Percentiles rank a stretch among this genome's conserved stretches.
Evolutionary conservation across 345 rosid species (phyloP).

Genomic region (Aquilaria malaccensis): DNA sequence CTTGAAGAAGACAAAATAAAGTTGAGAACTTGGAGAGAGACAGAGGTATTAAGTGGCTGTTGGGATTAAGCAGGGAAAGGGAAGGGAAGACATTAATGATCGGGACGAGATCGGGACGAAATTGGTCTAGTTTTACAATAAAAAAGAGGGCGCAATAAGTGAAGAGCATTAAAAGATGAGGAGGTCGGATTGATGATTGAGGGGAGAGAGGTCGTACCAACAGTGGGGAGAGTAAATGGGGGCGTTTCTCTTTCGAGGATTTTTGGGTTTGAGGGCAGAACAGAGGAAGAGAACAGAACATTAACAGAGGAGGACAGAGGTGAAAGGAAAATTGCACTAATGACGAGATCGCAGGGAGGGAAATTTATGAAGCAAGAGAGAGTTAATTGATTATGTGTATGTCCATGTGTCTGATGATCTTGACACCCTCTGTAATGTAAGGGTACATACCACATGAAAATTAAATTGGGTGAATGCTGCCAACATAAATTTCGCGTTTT

Average conservation of each 20-base stretch:
- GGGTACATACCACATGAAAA: too few species aligned
- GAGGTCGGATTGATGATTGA: conserved; percentile 16
- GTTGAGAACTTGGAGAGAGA: neutral
- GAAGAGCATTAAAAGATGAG: conserved; percentile 33
- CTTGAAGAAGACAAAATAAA: conserved; percentile 1
- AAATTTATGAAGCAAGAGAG: conserved; percentile 28
- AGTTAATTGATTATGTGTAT: conserved; percentile 12
- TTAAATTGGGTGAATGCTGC: too few species aligned
- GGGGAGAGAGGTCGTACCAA: conserved; percentile 19
- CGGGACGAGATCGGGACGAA: conserved; percentile 16
- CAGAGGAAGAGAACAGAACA: neutral
- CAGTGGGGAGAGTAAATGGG: conserved; percentile 20
- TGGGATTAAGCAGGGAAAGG: neutral
- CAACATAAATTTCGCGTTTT: too few species aligned
- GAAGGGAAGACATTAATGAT: conserved; percentile 16
- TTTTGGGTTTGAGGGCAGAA: conserved; percentile 10
- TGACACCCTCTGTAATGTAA: too few species aligned
- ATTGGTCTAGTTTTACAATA: conserved; percentile 15
- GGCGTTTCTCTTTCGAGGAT: conserved; percentile 12
- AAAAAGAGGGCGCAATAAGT: conserved; percentile 18
- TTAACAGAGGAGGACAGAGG: neutral
- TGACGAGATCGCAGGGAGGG: conserved; percentile 28
- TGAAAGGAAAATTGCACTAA: conserved; percentile 19
- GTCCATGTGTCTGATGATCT: too few species aligned
- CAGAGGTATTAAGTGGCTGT: conserved; percentile 6